Evolutionary conservation across 345 rosid genomes (phyloP), one percentile per base, ranked within the genome.

Genomic region (Dimocarpus longan): DNA sequence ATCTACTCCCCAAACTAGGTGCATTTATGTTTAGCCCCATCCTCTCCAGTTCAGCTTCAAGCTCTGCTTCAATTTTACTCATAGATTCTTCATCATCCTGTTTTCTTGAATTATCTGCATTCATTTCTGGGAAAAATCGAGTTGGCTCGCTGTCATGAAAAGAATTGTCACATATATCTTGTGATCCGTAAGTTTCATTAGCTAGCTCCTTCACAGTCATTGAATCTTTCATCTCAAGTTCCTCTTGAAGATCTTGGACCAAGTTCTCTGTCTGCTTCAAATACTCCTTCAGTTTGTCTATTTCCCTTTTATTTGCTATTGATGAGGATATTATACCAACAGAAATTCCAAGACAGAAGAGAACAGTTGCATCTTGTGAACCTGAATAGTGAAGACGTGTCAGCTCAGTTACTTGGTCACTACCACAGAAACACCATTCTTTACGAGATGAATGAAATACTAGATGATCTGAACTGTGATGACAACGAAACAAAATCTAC

Each of bases 41-140:
- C 88, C 90, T 92, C 86, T 90, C 91, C 32, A 93, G 96, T 87
- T 93, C 99, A 82, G 98, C 98, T 90, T 92, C 96, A 83, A 95
- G 94, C 86, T 93, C 99, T 24, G 97, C 98, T 88, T 93, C 99
- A 78, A 93, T 93, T 78, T 88, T 88, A 76, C 97, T 88, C 87
- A 88, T 87, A 77, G 88, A 84, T 70, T 82, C 85, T 74, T 75
- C 75, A 21, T 66, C 80, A 67, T 70, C 65, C 10, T 69, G 73
- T 50, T 78, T 80, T 22, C 74, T 75, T 68, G 63, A 80, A 21
- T 72, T 72, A 37, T 83, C 72, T 43, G 69, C 44, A 64, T 75
- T 80, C 13, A 56, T 82, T 22, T 66, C 80, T 40, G 64, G 46
- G 54, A 79, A 73, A 73, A 22, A 75, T 18, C 44, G 57, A 54